Conservation (phyloP, 768 basidiomycete genomes). For the Mycena belliarum region DNA sequence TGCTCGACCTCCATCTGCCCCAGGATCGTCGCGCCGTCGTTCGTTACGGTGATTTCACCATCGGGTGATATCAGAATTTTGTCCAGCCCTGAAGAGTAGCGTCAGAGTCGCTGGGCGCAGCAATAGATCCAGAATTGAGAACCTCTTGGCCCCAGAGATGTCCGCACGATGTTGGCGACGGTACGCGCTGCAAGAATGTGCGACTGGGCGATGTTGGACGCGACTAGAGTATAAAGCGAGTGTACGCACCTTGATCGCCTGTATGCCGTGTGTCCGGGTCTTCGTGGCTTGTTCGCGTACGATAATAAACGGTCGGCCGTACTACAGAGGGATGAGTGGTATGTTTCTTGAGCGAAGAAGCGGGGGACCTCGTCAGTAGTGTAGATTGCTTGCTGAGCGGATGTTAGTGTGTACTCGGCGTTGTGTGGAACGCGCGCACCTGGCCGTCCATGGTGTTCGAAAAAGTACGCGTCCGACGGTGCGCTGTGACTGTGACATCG, state of each 20-base stretch:
- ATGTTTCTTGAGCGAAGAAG: not conserved
- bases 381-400: conserved; percentile 68
- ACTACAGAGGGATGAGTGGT: conserved; percentile 43
- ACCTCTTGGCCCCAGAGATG: conserved; percentile 95
- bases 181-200: conserved; percentile 96
- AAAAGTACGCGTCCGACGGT: conserved; percentile 26
- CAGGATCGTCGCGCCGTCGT: conserved; percentile 98
- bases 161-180: conserved; percentile 92
- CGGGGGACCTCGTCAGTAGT: conserved; percentile 76
- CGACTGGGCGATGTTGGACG: conserved; percentile 47
- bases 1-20: conserved; percentile 99
- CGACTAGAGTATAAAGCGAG: conserved; percentile 1
- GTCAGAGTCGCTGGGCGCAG: conserved; percentile 4
- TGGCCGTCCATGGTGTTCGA: conserved; percentile 14
- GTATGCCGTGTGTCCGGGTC: conserved; percentile 87
- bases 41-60: conserved; percentile 98
- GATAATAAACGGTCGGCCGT: conserved; percentile 97
- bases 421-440: conserved; percentile 4
- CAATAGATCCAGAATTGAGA: conserved; percentile 23
- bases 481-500: conserved; percentile 26
- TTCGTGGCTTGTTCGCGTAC: conserved; percentile 91
- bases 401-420: conserved; percentile 30
- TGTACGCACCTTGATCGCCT: conserved; percentile 87
- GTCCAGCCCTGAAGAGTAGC: conserved; percentile 68
- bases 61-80: conserved; percentile 95